phyloP scores from a whole-genome alignment of 176 grass and related monocot species.

The Pontederia paniculata region DNA sequence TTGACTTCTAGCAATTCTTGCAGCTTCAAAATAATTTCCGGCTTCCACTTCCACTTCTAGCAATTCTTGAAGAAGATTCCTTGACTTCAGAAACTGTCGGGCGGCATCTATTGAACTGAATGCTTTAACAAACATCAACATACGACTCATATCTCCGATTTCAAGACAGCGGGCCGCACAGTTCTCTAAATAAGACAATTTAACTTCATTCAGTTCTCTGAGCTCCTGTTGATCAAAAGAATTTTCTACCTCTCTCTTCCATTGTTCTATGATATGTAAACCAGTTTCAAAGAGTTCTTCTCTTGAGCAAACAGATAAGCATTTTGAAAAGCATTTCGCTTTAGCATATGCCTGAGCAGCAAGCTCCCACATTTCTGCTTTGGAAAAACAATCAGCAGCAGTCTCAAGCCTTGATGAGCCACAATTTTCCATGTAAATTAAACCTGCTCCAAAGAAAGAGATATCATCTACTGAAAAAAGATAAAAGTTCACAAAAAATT shows the following conservation, averaged over 20 bases:
- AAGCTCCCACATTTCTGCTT: conserved; percentile 28
- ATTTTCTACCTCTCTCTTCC: conserved; percentile 21
- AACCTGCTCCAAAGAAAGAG: conserved; percentile 29
- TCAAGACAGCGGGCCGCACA: conserved; percentile 33
- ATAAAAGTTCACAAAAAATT: neutral
- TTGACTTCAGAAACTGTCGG: conserved; percentile 36
- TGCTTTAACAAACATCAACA: conserved; percentile 52
- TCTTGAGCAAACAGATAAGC: conserved; percentile 44
- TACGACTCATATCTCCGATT: conserved; percentile 36
- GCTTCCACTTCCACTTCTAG: conserved; percentile 51
- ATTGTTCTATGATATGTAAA: conserved; percentile 34
- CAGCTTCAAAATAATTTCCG: conserved; percentile 58
- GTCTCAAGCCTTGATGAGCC: conserved; percentile 53
- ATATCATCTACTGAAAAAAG: neutral
- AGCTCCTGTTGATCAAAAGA: conserved; percentile 13
- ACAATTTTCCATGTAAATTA: conserved; percentile 60
- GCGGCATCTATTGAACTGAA: conserved; percentile 24
- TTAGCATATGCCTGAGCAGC: conserved; percentile 58
- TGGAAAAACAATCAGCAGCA: conserved; percentile 56
- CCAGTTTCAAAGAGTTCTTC: conserved; percentile 42
- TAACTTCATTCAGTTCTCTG: conserved; percentile 16
- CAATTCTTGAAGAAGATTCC: conserved; percentile 44
- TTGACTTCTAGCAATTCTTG: conserved; percentile 39
- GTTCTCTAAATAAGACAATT: conserved; percentile 32
- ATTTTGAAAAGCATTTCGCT: conserved; percentile 51